Evolutionary conservation across 2,329 filamentous ascomycete genomes (phyloP).

Genomic region (Trichoderma sp.): DNA sequence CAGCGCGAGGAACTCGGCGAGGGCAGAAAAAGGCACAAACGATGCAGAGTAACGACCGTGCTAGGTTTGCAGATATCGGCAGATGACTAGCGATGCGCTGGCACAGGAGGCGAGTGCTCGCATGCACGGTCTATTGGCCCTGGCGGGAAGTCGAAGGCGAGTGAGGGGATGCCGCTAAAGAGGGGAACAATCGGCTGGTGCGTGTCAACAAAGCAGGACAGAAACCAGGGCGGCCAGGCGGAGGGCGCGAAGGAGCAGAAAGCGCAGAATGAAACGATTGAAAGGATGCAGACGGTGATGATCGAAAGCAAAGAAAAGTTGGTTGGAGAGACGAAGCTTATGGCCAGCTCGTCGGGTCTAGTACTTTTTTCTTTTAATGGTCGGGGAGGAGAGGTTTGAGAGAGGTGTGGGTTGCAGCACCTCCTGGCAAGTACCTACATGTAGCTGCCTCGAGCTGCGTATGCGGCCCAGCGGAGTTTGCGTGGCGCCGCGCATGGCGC

Average conservation of each 20-base stretch:
- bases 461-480: conserved; percentile 21
- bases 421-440: conserved; percentile 17
- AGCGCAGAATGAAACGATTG: not conserved
- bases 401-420: conserved; percentile 11
- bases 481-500: conserved; percentile 16
- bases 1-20: not conserved
- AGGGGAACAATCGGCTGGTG: conserved; percentile 7
- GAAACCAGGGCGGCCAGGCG: not conserved
- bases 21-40: not conserved
- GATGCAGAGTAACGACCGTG: conserved; percentile 14
- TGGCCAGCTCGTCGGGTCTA: conserved; percentile 22
- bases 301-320: not conserved
- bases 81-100: conserved; percentile 20
- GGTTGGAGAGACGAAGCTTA: conserved; percentile 20
- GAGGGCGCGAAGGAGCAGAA: not conserved
- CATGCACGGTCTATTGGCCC: conserved; percentile 26
- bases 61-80: conserved; percentile 8
- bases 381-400: conserved; percentile 2
- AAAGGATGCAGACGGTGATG: conserved; percentile 5
- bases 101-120: conserved; percentile 23
- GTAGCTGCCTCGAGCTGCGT: conserved; percentile 14
- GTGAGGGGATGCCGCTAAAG: conserved; percentile 26
- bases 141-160: conserved; percentile 25
- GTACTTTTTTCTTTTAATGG: conserved; percentile 4
- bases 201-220: conserved; percentile 4